Base-by-base conservation (phyloP, 129 eudicot genomes). In the Apium graveolens region DNA sequence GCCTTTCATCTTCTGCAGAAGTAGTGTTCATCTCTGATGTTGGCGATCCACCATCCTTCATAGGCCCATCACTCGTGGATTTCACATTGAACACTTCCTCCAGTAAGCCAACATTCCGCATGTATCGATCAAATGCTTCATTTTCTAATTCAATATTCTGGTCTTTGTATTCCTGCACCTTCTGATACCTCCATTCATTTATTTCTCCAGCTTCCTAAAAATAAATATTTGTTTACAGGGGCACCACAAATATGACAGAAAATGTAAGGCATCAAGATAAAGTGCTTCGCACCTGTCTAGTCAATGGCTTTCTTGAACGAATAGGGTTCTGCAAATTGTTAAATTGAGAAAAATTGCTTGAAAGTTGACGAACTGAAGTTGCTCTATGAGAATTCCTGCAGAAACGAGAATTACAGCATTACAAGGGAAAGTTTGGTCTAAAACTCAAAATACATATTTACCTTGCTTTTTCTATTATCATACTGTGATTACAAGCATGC, bases 141-240 rank as follows among this genome's bases (percentile, higher is more conserved):
- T 84, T 90, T 86, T 94, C 98, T 27, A 82, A 85, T 84, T 87
- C 92, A 31, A 90, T 82, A 76, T 94, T 90, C 55, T 81, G 79
- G 37, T 90, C 96, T 66, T 53, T 87, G 88, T 85, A 91, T 77
- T 94, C 98, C 82, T 90, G 92, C 86, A 94, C 65, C 88, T 88
- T 91, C 78, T 81, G 80, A 86, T 91, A 94, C 85, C 98, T 90
- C 97, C 97, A 94, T 68, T 91, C 93, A 32, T 94, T 94, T 82
- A 91, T 87, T 42, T 85, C 86, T 77, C 80, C 83, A 38, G 98
- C 98, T 80, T 96, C 99, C 97, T 92, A 89, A 49, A 70, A 83
- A 78, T 35, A 44, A 44, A 78, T 38, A 41, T 34, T 70, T 44
- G 4, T 20, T 18, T 63, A 31, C 39, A 66, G 11, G 14, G 24